phyloP scores from a whole-genome alignment of 2,329 filamentous ascomycete genomes.

The Ophiostoma ulmi region DNA sequence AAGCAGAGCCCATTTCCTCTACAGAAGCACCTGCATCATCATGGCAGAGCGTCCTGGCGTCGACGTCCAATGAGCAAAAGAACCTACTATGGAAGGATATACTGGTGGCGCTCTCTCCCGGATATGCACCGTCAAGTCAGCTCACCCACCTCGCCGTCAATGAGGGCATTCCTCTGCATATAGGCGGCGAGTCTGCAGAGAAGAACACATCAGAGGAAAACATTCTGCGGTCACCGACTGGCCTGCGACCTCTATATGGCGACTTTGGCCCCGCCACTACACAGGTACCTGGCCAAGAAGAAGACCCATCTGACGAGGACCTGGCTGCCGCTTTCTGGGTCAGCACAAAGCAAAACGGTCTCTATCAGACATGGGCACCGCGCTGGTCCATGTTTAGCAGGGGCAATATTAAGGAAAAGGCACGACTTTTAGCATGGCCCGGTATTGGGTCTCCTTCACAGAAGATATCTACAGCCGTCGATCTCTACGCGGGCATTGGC shows the following conservation, averaged over 20 bases:
- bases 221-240: slow-evolving; percentile 64
- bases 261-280: slow-evolving; percentile 59
- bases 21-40: background rate
- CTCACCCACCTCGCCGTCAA: slow-evolving; percentile 58
- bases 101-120: slow-evolving; percentile 41
- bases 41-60: slow-evolving; percentile 40
- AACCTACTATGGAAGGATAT: slow-evolving; percentile 46
- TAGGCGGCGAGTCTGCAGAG: slow-evolving; percentile 35
- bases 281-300: slow-evolving; percentile 14
- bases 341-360: slow-evolving; percentile 68
- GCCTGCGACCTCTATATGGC: slow-evolving; percentile 65
- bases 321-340: slow-evolving; percentile 73
- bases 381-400: slow-evolving; percentile 90
- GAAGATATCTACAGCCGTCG: slow-evolving; percentile 51
- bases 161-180: slow-evolving; percentile 53
- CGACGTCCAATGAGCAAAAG: slow-evolving; percentile 29
- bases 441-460: background rate
- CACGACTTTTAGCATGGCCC: slow-evolving; percentile 59
- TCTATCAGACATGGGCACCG: slow-evolving; percentile 82
- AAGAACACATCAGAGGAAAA: slow-evolving; percentile 43
- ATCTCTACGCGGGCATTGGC: slow-evolving; percentile 88
- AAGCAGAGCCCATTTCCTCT: background rate
- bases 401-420: slow-evolving; percentile 86
- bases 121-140: slow-evolving; percentile 29
- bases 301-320: slow-evolving; percentile 41